phyloP scores from a whole-genome alignment of 345 rosid species.

The Cardamine occulta region DNA sequence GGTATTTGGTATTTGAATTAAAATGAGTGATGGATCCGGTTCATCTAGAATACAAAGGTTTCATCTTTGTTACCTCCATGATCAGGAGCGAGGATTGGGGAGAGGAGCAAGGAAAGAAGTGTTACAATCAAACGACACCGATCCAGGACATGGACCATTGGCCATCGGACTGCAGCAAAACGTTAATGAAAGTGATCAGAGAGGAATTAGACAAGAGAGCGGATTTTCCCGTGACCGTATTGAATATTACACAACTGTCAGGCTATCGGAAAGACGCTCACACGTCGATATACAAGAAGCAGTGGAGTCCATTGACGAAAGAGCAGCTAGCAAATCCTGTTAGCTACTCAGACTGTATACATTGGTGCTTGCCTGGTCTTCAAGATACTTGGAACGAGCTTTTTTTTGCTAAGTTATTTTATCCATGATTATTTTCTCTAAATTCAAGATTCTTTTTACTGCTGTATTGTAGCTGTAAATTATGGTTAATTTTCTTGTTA shows the following conservation, averaged over 20 bases:
- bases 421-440: slow-evolving; percentile 50
- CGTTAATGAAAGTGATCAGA: slow-evolving; percentile 73
- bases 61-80: neutral
- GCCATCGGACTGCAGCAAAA: slow-evolving; percentile 75
- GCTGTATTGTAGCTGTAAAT: slow-evolving; percentile 21
- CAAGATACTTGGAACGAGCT: slow-evolving; percentile 97
- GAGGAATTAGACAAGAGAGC: slow-evolving; percentile 59
- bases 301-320: slow-evolving; percentile 70
- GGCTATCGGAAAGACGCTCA: slow-evolving; percentile 81
- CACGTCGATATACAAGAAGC: slow-evolving; percentile 88
- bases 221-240: slow-evolving; percentile 59
- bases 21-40: no score
- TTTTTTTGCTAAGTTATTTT: slow-evolving; percentile 71
- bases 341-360: slow-evolving; percentile 86
- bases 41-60: slow-evolving; percentile 8
- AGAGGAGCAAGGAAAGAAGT: slow-evolving; percentile 58
- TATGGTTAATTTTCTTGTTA: slow-evolving; percentile 11
- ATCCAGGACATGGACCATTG: slow-evolving; percentile 64
- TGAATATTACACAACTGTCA: slow-evolving; percentile 88
- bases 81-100: slow-evolving; percentile 88
- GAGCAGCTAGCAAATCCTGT: slow-evolving; percentile 75
- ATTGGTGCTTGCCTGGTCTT: slow-evolving; percentile 92
- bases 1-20: neutral
- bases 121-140: slow-evolving; percentile 70
- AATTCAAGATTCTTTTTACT: neutral